A percentile compares a stretch with the other conserved stretches of the same genome.
Evolutionary conservation across 352 stramenopile species (phyloP).

Genomic region (Phytopythium helicoides): DNA sequence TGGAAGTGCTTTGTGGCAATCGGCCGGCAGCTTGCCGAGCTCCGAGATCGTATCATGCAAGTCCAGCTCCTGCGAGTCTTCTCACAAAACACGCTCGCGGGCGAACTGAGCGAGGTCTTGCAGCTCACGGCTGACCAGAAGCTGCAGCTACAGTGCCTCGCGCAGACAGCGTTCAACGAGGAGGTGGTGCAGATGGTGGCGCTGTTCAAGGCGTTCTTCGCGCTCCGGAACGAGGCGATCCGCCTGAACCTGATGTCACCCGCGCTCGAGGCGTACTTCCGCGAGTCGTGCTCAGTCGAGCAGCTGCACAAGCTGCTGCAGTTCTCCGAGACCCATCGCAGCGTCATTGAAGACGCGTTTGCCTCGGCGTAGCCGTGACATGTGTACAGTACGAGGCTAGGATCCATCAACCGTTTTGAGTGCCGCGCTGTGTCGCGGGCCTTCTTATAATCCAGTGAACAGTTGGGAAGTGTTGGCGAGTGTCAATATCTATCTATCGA

Average conservation of each 20-base stretch:
- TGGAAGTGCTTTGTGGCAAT: constrained; percentile 65
- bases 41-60: constrained; percentile 61
- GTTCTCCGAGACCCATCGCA: constrained; percentile 72
- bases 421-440: background rate
- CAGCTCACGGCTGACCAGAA: constrained; percentile 56
- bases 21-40: constrained; percentile 42
- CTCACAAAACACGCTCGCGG: constrained; percentile 26
- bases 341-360: constrained; percentile 46
- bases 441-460: no score
- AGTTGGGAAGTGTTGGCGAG: no score
- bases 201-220: constrained; percentile 82
- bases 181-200: constrained; percentile 61
- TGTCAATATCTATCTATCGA: no score
- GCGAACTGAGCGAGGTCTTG: constrained; percentile 45
- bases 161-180: constrained; percentile 55
- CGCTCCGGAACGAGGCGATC: constrained; percentile 61
- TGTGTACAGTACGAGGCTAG: background rate
- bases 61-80: constrained; percentile 62
- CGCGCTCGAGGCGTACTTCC: constrained; percentile 67
- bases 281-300: constrained; percentile 61
- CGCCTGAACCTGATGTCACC: constrained; percentile 64
- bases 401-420: background rate
- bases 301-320: constrained; percentile 72
- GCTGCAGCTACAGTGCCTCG: constrained; percentile 61
- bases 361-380: background rate